Conservation (phyloP, 371 early-diverging fungal species). For the Zychaea mexicana region DNA sequence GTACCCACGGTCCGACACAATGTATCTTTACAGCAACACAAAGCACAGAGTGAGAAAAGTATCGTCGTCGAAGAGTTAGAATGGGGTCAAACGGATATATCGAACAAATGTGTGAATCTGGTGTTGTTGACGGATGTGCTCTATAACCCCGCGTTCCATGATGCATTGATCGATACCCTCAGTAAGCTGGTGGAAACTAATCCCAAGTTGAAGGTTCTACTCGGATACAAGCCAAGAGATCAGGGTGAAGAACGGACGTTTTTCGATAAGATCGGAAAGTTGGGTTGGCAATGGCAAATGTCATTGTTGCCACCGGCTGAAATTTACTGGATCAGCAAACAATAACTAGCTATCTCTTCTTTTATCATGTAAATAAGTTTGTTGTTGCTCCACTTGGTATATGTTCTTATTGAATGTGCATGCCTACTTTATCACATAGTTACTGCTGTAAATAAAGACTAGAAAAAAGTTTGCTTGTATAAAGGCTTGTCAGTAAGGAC, state of each 20-base stretch:
- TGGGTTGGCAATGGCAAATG: slow-evolving; percentile 18
- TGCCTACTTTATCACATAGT: too few species aligned
- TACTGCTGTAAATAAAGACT: too few species aligned
- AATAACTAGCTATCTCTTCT: too few species aligned
- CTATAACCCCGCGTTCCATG: slow-evolving; percentile 47
- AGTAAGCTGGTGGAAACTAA: slow-evolving; percentile 36
- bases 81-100: slow-evolving; percentile 30
- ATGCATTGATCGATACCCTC: slow-evolving; percentile 39
- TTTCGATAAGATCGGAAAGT: slow-evolving; percentile 31
- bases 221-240: slow-evolving; percentile 11
- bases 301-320: slow-evolving; percentile 12
- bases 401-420: too few species aligned
- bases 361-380: too few species aligned
- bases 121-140: slow-evolving; percentile 46
- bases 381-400: too few species aligned
- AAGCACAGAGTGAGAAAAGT: background rate
- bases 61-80: slow-evolving; percentile 25
- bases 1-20: slow-evolving; percentile 40
- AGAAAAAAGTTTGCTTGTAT: too few species aligned
- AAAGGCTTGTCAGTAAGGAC: too few species aligned
- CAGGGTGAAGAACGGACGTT: slow-evolving; percentile 39
- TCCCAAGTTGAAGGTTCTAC: slow-evolving; percentile 13
- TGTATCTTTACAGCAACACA: slow-evolving; percentile 14
- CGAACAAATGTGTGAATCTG: slow-evolving; percentile 22
- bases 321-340: slow-evolving; percentile 1